Percentiles rank a stretch among this genome's conserved stretches.
Conservation (phyloP, 2,329 filamentous ascomycete species). For the Aspergillus persii region DNA sequence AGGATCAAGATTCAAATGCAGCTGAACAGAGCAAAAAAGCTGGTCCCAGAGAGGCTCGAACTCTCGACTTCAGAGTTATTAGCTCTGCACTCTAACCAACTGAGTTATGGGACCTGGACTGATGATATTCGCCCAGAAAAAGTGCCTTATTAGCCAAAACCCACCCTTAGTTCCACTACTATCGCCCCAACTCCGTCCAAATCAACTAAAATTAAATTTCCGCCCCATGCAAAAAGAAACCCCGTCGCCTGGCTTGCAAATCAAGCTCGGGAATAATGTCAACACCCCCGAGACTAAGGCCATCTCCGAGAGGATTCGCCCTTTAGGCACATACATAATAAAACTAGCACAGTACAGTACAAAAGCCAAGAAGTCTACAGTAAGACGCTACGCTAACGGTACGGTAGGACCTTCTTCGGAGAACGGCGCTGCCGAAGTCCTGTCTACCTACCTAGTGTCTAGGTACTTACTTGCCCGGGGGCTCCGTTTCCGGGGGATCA, state of each 20-base stretch:
- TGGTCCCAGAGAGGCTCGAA: neutral
- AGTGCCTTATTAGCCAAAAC: neutral
- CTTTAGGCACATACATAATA: no score
- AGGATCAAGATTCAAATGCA: neutral
- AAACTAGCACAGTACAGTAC: neutral
- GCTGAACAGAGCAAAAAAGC: neutral
- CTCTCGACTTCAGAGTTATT: neutral
- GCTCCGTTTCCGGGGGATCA: neutral
- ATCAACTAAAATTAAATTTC: neutral
- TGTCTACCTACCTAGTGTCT: no score
- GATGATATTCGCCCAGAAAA: neutral
- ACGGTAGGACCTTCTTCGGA: neutral
- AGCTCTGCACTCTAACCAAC: neutral
- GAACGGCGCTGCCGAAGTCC: neutral
- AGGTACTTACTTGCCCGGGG: neutral
- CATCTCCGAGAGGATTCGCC: neutral
- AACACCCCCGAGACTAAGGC: neutral
- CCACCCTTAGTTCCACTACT: no score
- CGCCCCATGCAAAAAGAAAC: neutral
- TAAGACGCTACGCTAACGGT: neutral
- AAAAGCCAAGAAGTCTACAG: neutral
- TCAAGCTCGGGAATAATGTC: neutral
- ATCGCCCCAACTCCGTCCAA: neutral
- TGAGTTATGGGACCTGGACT: neutral
- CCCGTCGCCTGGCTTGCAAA: neutral